Evolutionary conservation across 257 asterid genomes (phyloP), one percentile per base, ranked within the genome.

Genomic region (Thymus quinquecostatus): DNA sequence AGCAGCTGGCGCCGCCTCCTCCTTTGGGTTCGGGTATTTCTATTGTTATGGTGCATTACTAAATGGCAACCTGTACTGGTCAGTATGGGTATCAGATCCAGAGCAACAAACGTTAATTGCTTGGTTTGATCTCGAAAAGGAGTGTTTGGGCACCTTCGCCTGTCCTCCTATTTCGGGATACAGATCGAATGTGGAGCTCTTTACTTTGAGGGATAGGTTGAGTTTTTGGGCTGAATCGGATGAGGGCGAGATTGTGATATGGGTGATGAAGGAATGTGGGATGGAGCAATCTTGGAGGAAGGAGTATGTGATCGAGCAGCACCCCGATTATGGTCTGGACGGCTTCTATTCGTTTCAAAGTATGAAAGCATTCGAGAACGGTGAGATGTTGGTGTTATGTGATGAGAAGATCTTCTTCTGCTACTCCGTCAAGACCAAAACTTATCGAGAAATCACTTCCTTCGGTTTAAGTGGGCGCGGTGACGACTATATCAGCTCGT

Each of bases 51-150:
- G 82, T 1, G 49, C 64, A 1, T 77, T 67, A 21, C 12, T 81
- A 4, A 81, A 78, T 8, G 90, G 87, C 1, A 81, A 77, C 45
- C 78, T 85, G 5, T 84, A 85, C 11, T 83, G 90, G 90, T 45
- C 83, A n/a, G 21, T 21, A 21, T 21, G 21, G 21, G 76, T 70
- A 1, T 21, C 5, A 2, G 86, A 82, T 74, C 55, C 5, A 3
- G 6, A 64, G 12, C 68, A 51, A 12, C 5, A 27, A 0, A 36
- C 9, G 0, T 28, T 44, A 40, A 66, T 82, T 48, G 80, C 80
- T 45, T 80, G 83, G 38, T 69, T 82, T 1, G 82, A 85, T 66
- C 74, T 85, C 5, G 83, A 85, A 43, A 79, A 40, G 0, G 89
- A 82, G 8, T 38, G 44, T 41, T 43, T 43, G 1, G 8, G 48